Base-by-base conservation (phyloP, 768 basidiomycete genomes). In the Tremella yokohamensis region DNA sequence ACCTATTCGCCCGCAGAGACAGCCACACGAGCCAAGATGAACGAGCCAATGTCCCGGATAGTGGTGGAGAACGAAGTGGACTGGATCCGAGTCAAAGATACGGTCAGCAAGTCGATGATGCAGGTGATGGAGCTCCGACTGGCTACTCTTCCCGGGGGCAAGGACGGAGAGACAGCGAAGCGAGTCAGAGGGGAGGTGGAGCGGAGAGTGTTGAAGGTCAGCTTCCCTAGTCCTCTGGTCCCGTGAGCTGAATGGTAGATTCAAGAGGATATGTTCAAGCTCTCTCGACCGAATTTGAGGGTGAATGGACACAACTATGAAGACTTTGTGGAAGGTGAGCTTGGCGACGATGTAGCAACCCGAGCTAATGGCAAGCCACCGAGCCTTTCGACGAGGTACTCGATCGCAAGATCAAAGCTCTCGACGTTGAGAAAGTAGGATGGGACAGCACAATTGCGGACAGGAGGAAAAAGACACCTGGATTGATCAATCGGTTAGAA, bases 301-400 rank as follows among this genome's bases (percentile, higher is more conserved):
- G 82, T 91, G 9, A 90, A 90, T 68, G 89, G 89, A 24, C 84
- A 85, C 53, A 84, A 85, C 60, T 83, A 84, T 61, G 87, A 87
- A 65, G 81, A 84, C 3, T 77, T 84, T n/a, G 80, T 81, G 19
- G 79, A 81, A 18, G 79, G 74, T 71, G 49, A 54, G 67, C 54
- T 52, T 76, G 42, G 42, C 22, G 42, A 6, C 42, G 42, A 15
- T 45, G n/a, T 22, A 16, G 20, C 7, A 47, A 24, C 6, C 34
- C n/a, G 47, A 9, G 29, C 42, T 25, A 51, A 39, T 18, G 2
- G 34, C 54, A 34, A 86, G 85, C 84, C 44, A 83, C 84, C 64
- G 88, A 91, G 68, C 82, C 84, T 1, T 94, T 91, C 73, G 89
- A 94, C 68, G 90, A 94, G 75, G 84, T 83, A 1, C 82, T 94